These are phyloP conservation scores for Beauveria scarabaeidicola DNA, from an alignment of 2,329 filamentous ascomycete species.

Conservation along the genomic window DNA sequence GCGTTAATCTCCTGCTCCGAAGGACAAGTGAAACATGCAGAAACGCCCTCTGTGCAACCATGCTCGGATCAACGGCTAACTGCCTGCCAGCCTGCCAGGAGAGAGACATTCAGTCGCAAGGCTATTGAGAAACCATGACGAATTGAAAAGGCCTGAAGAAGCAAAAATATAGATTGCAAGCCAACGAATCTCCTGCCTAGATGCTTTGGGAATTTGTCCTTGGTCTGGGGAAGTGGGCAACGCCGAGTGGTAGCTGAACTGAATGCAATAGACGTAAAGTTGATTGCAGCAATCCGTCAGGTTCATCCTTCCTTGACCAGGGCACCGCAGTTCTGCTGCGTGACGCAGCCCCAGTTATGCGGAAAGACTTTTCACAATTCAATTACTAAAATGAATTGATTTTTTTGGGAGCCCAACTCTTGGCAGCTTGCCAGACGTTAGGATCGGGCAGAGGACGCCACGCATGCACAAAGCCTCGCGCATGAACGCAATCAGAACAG, in stretches of 20 bases:
- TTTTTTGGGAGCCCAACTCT: not conserved
- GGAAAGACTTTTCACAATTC: not conserved
- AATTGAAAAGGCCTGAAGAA: too few relatives aligned
- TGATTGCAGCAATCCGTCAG: not conserved
- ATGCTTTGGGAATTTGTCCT: not conserved
- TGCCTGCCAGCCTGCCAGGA: not conserved
- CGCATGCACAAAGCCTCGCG: too few relatives aligned
- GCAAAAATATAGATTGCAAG: not conserved
- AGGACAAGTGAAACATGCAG: not conserved
- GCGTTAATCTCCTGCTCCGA: not conserved
- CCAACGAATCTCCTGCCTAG: too few relatives aligned
- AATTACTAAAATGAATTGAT: not conserved
- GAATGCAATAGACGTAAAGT: not conserved
- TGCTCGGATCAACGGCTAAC: conserved; percentile 2
- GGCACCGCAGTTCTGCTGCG: not conserved
- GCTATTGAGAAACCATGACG: not conserved
- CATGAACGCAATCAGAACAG: not conserved
- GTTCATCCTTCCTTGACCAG: not conserved
- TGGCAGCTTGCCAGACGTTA: not conserved
- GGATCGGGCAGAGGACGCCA: too few relatives aligned
- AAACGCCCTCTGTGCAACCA: not conserved
- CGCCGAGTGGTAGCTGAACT: not conserved
- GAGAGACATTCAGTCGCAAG: not conserved
- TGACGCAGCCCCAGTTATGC: not conserved
- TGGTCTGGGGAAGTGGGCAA: not conserved